Percentiles rank a stretch among this genome's conserved stretches.
Evolutionary conservation across 768 basidiomycete species (phyloP).

Genomic region (Rhizopogon vulgaris): DNA sequence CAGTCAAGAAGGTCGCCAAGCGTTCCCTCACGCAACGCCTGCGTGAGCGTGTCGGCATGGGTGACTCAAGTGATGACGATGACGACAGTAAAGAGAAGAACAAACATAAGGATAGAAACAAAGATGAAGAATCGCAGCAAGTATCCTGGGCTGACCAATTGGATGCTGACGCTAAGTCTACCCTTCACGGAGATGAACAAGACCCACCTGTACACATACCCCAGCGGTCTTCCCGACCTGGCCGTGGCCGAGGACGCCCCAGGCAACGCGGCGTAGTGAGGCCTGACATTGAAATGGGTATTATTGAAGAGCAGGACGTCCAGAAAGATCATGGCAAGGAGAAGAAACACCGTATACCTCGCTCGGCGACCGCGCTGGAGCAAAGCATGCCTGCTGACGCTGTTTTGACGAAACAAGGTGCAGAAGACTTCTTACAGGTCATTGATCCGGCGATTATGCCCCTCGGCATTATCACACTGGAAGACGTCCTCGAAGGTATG

Average conservation of each 20-base stretch:
- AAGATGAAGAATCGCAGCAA: constrained; percentile 20
- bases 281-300: constrained; percentile 22
- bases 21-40: constrained; percentile 74
- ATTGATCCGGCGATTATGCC: constrained; percentile 81
- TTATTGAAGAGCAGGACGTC: neutral
- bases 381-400: constrained; percentile 90
- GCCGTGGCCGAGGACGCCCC: constrained; percentile 10
- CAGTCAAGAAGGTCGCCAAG: constrained; percentile 80
- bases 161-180: constrained; percentile 24
- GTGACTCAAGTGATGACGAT: constrained; percentile 47
- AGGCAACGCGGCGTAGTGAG: constrained; percentile 10
- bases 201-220: constrained; percentile 11
- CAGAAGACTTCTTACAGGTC: constrained; percentile 79
- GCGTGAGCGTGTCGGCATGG: constrained; percentile 68
- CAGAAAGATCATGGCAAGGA: constrained; percentile 8
- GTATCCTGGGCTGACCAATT: constrained; percentile 27
- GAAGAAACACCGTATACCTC: constrained; percentile 24
- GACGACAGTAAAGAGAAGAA: constrained; percentile 14
- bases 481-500: constrained; percentile 85
- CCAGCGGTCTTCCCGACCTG: constrained; percentile 5
- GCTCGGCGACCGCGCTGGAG: constrained; percentile 45
- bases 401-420: constrained; percentile 66
- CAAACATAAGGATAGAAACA: constrained; percentile 14
- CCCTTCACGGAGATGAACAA: constrained; percentile 19
- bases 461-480: constrained; percentile 87